A percentile compares a stretch with the other conserved stretches of the same genome.
These are phyloP conservation scores for Cercophora scortea DNA, from an alignment of 495 filamentous ascomycete species.

Conservation along the genomic window DNA sequence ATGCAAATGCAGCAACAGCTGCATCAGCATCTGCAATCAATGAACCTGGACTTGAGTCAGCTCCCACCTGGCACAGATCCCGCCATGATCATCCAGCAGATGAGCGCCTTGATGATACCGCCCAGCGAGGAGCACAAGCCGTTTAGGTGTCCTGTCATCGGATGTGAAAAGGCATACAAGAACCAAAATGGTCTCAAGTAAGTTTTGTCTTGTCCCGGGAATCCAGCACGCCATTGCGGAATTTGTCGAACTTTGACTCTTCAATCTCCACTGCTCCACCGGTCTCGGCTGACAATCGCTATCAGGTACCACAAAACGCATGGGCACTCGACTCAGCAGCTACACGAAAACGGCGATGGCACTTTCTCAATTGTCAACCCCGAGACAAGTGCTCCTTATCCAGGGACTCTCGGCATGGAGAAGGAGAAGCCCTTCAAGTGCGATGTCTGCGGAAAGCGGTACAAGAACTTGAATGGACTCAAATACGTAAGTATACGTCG, in stretches of 20 bases:
- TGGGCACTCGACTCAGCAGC: constrained; percentile 90
- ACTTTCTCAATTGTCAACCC: constrained; percentile 98
- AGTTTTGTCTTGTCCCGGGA: constrained; percentile 13
- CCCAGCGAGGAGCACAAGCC: constrained; percentile 78
- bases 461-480: constrained; percentile 96
- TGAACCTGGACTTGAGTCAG: constrained; percentile 58
- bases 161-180: constrained; percentile 99
- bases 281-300: constrained; percentile 26
- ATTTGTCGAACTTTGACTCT: constrained; percentile 1
- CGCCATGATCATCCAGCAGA: constrained; percentile 66
- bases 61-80: constrained; percentile 68
- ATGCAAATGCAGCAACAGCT: constrained; percentile 33
- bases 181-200: constrained; percentile 98
- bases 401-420: constrained; percentile 96
- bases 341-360: constrained; percentile 91
- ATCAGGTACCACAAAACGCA: constrained; percentile 68
- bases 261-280: not conserved
- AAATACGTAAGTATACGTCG: constrained; percentile 57
- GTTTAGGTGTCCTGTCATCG: constrained; percentile 94
- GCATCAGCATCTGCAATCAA: constrained; percentile 55
- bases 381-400: constrained; percentile 86
- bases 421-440: constrained; percentile 99
- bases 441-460: constrained; percentile 92
- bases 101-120: constrained; percentile 50
- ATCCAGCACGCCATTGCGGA: not conserved